These are phyloP conservation scores for Trametes villosa DNA, from an alignment of 768 basidiomycete species.

Conservation along the genomic window DNA sequence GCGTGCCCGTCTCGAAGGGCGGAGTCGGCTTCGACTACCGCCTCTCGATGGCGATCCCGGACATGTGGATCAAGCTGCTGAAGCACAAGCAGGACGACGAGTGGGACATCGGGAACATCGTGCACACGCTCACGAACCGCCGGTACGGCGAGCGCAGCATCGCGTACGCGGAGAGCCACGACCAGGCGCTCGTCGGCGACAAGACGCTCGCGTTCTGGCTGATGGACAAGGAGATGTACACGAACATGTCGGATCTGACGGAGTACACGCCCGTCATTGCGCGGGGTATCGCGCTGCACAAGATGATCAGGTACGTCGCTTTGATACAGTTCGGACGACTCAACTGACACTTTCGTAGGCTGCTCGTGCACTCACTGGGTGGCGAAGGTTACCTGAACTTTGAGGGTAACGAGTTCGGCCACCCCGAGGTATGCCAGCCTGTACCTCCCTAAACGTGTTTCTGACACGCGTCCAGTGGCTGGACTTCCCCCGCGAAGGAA, in stretches of 20 bases:
- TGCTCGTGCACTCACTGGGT: conserved; percentile 90
- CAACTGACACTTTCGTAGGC: conserved; percentile 44
- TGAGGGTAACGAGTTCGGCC: conserved; percentile 97
- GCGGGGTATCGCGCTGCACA: conserved; percentile 91
- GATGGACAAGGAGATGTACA: conserved; percentile 99
- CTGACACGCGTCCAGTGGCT: conserved; percentile 72
- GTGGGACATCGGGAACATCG: conserved; percentile 89
- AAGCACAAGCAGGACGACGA: conserved; percentile 88
- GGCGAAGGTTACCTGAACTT: conserved; percentile 99
- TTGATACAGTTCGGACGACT: neutral
- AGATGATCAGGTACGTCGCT: conserved; percentile 86
- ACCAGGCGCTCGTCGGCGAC: conserved; percentile 98
- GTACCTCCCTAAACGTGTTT: neutral
- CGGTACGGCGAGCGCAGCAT: conserved; percentile 90
- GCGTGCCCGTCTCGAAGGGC: conserved; percentile 75
- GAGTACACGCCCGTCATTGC: conserved; percentile 84
- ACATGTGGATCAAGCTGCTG: conserved; percentile 99
- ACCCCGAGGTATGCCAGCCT: conserved; percentile 73
- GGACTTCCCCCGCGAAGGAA: conserved; percentile 97
- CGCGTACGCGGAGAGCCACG: conserved; percentile 94
- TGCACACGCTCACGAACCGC: conserved; percentile 88
- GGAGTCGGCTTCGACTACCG: conserved; percentile 99
- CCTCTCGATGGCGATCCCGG: conserved; percentile 96
- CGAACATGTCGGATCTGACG: conserved; percentile 88
- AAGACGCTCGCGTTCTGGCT: conserved; percentile 99